Evolutionary conservation across 2,329 filamentous ascomycete genomes (phyloP).

Genomic region (Emericellopsis atlantica): DNA sequence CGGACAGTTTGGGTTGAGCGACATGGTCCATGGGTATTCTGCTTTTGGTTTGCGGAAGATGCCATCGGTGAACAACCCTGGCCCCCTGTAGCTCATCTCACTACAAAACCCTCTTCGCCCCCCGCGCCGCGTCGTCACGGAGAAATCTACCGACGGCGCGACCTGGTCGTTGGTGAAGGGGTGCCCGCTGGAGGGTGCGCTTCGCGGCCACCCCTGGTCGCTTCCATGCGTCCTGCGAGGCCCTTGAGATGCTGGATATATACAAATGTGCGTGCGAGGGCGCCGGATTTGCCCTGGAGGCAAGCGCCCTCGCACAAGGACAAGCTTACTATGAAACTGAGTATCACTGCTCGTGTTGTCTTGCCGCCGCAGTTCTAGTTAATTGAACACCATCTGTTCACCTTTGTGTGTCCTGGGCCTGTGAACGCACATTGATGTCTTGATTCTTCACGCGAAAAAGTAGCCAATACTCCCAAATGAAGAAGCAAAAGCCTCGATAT

Average conservation of each 20-base stretch:
- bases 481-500: too few relatives aligned
- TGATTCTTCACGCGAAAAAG: too few relatives aligned
- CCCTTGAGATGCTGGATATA: conserved; percentile 20
- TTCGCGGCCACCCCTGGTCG: conserved; percentile 2
- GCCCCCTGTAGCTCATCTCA: conserved; percentile 10
- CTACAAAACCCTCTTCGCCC: conserved; percentile 7
- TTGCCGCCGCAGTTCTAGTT: conserved; percentile 29
- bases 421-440: too few relatives aligned
- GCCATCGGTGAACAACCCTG: background rate
- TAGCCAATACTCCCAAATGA: too few relatives aligned
- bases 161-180: background rate
- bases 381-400: conserved; percentile 20
- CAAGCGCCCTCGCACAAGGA: conserved; percentile 12
- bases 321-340: conserved; percentile 20
- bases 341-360: conserved; percentile 24
- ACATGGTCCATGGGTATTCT: background rate
- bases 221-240: background rate
- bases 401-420: background rate
- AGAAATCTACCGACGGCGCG: conserved; percentile 3
- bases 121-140: background rate
- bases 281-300: conserved; percentile 16
- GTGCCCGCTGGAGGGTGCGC: background rate
- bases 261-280: conserved; percentile 10
- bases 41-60: background rate
- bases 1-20: conserved; percentile 3